A percentile compares a stretch with the other conserved stretches of the same genome.
Evolutionary conservation across 2,329 filamentous ascomycete species (phyloP).

Genomic region (Diatrype stigma): DNA sequence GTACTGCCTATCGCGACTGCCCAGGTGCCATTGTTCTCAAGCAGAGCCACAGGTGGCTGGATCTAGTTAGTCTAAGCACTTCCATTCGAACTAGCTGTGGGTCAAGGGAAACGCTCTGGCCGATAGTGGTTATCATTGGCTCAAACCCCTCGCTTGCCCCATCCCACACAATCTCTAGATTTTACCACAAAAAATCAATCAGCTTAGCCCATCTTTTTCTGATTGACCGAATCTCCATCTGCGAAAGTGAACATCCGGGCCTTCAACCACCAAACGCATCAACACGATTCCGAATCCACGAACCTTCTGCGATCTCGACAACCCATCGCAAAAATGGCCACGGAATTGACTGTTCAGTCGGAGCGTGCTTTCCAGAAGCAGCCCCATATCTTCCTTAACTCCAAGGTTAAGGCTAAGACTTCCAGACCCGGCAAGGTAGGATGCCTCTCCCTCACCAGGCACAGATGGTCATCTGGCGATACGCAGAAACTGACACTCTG

Average conservation of each 20-base stretch:
- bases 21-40: no score
- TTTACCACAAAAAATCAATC: constrained; percentile 1
- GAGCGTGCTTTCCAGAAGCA: constrained; percentile 99
- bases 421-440: constrained; percentile 85
- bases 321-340: constrained; percentile 72
- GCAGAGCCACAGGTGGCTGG: background rate
- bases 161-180: background rate
- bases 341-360: constrained; percentile 98
- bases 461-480: background rate
- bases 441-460: constrained; percentile 6
- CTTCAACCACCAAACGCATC: constrained; percentile 19
- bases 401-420: constrained; percentile 85
- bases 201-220: background rate
- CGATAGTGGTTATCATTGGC: background rate
- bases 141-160: background rate
- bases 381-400: constrained; percentile 99
- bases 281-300: constrained; percentile 19
- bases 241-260: constrained; percentile 2
- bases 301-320: constrained; percentile 37
- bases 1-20: no score
- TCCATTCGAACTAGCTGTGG: no score
- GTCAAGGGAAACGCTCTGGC: background rate
- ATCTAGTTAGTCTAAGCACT: background rate
- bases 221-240: background rate
- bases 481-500: constrained; percentile 3